These are phyloP conservation scores for Pseudonectria foliicola DNA, from an alignment of 2,329 filamentous ascomycete species.

Conservation along the genomic window DNA sequence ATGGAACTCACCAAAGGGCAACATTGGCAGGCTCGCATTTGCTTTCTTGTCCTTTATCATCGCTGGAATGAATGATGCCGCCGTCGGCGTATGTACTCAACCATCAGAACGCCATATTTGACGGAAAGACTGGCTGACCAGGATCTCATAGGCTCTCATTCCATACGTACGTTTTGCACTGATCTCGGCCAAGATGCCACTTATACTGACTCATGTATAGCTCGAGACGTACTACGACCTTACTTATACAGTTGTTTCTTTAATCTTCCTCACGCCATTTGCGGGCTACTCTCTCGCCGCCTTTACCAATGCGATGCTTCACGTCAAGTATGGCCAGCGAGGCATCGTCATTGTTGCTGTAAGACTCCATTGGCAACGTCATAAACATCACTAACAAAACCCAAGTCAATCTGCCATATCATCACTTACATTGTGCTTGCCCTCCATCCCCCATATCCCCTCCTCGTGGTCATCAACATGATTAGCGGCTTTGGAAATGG, in stretches of 20 bases:
- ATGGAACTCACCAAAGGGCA: conserved; percentile 31
- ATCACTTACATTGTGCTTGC: conserved; percentile 53
- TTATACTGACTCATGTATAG: conserved; percentile 23
- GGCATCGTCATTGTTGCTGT: conserved; percentile 55
- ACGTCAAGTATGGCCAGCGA: conserved; percentile 54
- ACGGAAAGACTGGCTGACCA: neutral
- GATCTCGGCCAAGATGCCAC: neutral
- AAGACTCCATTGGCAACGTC: too few species aligned
- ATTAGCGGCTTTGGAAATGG: conserved; percentile 63
- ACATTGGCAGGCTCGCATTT: conserved; percentile 25
- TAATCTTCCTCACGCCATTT: conserved; percentile 58
- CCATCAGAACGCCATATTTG: accelerated
- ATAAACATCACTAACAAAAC: too few species aligned
- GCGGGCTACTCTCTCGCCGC: conserved; percentile 56
- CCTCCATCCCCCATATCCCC: conserved; percentile 57
- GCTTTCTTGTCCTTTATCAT: conserved; percentile 54
- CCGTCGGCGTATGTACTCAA: conserved; percentile 44
- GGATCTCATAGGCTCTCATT: conserved; percentile 16
- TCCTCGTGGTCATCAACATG: conserved; percentile 54
- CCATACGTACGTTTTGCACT: conserved; percentile 25
- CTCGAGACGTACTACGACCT: conserved; percentile 55
- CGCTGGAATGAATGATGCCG: conserved; percentile 57
- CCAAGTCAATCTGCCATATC: conserved; percentile 48
- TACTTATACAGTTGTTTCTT: conserved; percentile 52
- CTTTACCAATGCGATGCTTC: conserved; percentile 53